Conservation (phyloP, 2,329 filamentous ascomycete species). For the Penicillium sp. region DNA sequence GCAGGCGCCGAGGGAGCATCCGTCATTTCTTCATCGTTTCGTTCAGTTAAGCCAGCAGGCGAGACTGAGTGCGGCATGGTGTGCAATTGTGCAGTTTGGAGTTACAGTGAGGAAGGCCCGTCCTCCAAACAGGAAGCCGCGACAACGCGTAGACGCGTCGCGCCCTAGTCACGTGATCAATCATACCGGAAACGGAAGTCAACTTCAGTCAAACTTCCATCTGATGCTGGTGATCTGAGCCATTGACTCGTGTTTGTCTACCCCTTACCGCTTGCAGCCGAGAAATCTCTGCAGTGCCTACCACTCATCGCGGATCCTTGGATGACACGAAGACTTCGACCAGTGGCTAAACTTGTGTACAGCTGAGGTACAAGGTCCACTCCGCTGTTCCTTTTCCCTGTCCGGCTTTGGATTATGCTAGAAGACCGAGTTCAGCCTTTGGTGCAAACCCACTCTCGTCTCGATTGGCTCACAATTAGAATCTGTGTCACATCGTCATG, state of each 20-base stretch:
- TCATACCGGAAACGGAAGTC: slow-evolving; percentile 13
- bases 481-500: slow-evolving; percentile 12
- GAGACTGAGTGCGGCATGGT: slow-evolving; percentile 39
- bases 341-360: not conserved
- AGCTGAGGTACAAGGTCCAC: not conserved
- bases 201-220: not conserved
- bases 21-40: slow-evolving; percentile 40
- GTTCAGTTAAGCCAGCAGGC: slow-evolving; percentile 37
- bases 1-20: slow-evolving; percentile 32
- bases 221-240: not conserved
- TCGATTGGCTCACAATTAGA: not conserved
- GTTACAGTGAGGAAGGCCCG: slow-evolving; percentile 13
- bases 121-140: slow-evolving; percentile 14
- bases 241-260: not conserved
- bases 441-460: not conserved
- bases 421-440: not conserved
- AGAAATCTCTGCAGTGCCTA: slow-evolving; percentile 8
- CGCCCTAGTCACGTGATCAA: slow-evolving; percentile 18
- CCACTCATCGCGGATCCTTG: slow-evolving; percentile 6
- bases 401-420: not conserved
- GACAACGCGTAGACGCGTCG: slow-evolving; percentile 23
- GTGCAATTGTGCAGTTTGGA: not conserved
- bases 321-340: slow-evolving; percentile 17
- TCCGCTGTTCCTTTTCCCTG: not conserved
- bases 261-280: slow-evolving; percentile 15